Base-by-base conservation (phyloP, 2,329 filamentous ascomycete genomes). In the Penicillium frequentans region DNA sequence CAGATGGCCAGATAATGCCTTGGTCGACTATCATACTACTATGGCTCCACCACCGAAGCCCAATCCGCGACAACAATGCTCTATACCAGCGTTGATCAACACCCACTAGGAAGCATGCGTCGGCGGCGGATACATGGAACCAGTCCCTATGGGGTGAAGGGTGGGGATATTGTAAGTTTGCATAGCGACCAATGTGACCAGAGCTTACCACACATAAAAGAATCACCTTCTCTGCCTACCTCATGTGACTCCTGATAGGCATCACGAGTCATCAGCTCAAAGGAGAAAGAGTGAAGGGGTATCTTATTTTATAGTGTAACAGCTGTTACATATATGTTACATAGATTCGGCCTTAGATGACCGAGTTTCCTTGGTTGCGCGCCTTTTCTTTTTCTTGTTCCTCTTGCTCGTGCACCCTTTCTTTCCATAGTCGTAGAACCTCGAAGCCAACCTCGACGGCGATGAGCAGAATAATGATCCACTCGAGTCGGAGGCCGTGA, bases 381-480 rank as follows among this genome's bases (percentile, higher is more conserved):
- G 53, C 42, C 23, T 53, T 64, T 37, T 59, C 43, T 26, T 54
- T 64, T 33, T 59, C 43, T 23, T 35, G 1, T 37, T 45, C 63
- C 47, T 68, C 64, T 60, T 76, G 70, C 51, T 79, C 73, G 60
- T 75, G 71, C 5, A 70, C 68, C 46, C 80, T 81, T 66, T 91
- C 90, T 62, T 86, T 84, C 74, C 86, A 88, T 49, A 93, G 81
- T 55, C 89, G 81, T 60, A 90, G 80, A 60, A 97, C 80, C 75
- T 96, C 93, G 72, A 98, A 95, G 11, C 88, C 81, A 14, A 98
- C 93, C 76, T 99, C 95, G 33, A 98, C 89, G 1, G 90, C 86
- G 70, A 99, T 99, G 54, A 99, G 83, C 2, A 90, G 81, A 67
- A 99, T 98, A 72, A 99, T 98, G 67, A 96, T 96, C 89, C 91